Evolutionary conservation across 2,329 filamentous ascomycete species (phyloP), one percentile per base, ranked within the genome.

Genomic region (Mycocentrospora acerina): DNA sequence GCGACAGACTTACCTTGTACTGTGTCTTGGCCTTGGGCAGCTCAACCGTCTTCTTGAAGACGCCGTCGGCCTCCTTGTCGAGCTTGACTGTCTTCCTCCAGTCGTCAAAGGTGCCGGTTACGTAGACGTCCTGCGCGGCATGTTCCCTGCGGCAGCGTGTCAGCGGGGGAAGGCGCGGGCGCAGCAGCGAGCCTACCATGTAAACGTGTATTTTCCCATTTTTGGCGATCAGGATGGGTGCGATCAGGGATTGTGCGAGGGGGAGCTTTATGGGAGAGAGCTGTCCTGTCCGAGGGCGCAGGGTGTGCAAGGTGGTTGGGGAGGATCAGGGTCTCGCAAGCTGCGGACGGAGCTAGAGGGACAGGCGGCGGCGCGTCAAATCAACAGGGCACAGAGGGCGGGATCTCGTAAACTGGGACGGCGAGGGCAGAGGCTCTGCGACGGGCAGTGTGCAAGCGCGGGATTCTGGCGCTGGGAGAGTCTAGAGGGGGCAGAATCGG

Each of bases 21-120:
- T 85, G 83, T 55, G 95, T 85, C 73, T 93, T 95, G 49, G 32
- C 71, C 38, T 80, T 74, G 33, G 85, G 75, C 24, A 97, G 76
- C 36, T 80, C 74, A 44, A 98, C 89, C 24, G 81, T 81, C 76
- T 95, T 95, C 70, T 86, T 77, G 69, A 94, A 95, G 57, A 78
- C 59, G 49, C 68, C 67, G 63, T 79, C 86, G n/a, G n/a, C n/a
- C 27, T 82, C 77, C 72, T 88, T 89, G 32, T 90, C 83, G 41
- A 98, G 79, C 74, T 86, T 81, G 67, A 91, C 81, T 40, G 82
- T 89, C 77, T 93, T 91, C 54, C 80, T 79, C 93, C 93, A 98
- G 73, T 88, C 80, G 72, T 97, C 91, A 66, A 97, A 97, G 48
- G 88, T 91, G 66, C 93, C 93, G 27, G 91, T 97, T 57, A 97